Evolutionary conservation across 257 asterid species (phyloP), one percentile per base, ranked within the genome.

Genomic region (Scutellaria minor): DNA sequence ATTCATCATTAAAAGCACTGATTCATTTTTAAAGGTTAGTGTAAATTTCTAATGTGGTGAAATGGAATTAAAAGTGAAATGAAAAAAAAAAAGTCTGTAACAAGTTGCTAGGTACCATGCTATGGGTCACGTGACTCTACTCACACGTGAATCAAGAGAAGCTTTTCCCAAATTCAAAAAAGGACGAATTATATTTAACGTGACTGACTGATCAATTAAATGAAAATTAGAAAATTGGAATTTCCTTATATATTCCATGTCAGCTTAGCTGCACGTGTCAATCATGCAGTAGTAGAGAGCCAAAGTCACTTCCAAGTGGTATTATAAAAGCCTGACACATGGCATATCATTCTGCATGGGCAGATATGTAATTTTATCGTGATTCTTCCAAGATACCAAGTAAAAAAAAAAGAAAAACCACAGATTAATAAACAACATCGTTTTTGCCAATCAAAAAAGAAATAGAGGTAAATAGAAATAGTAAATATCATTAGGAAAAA

Each of bases 181-280:
- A 6, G 44, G 9, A 14, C 1, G 0, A 70, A 47, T 1, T 47
- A 7, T 52, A 69, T 15, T 44, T 57, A 70, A 70, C 57, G 58
- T 70, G 75, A 57, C 37, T 56, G 35, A 69, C 39, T 56, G 6
- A 15, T 22, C 22, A n/a, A 9, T 45, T 48, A 15, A 57, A 70
- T 5, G 2, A 2, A 37, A 47, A 14, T 6, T 45, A 7, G 31
- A 47, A 54, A 15, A 3, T 24, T 6, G 6, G 40, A 31, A 46
- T 6, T 45, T 31, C 5, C 61, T 4, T 22, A 60, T 39, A 18
- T 11, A 64, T 22, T 40, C 77, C 77, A 73, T 53, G 57, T 73
- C 71, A 73, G 71, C 46, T 9, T 20, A 39, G 56, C 47, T 40
- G 46, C 71, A 73, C 71, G 65, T 73, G 64, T 73, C 77, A 22